Conservation (phyloP, 2,329 filamentous ascomycete genomes). For the Penicillium thymicola region DNA sequence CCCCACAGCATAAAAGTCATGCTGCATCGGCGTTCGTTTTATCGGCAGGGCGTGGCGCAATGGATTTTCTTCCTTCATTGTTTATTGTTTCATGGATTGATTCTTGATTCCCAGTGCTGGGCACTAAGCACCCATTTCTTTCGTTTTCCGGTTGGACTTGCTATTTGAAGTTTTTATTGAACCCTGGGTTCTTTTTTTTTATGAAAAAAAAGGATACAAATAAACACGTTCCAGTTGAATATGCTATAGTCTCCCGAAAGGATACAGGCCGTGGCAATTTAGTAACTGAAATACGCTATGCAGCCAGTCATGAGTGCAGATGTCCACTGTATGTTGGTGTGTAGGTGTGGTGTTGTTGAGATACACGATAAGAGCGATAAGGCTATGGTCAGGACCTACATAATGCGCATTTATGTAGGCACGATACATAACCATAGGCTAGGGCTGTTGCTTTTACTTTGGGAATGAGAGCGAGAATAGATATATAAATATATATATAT, state of each 20-base stretch:
- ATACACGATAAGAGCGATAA: constrained; percentile 6
- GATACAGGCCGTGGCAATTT: constrained; percentile 13
- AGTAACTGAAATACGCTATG: constrained; percentile 12
- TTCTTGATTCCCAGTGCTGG: constrained; percentile 9
- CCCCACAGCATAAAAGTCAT: constrained; percentile 1
- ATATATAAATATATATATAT: too few species aligned
- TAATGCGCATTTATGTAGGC: background rate
- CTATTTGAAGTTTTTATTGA: background rate
- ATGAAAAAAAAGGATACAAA: background rate
- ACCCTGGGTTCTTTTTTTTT: background rate
- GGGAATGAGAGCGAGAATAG: background rate
- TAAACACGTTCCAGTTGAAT: background rate
- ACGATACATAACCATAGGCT: background rate
- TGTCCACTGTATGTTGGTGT: background rate
- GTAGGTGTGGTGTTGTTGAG: background rate
- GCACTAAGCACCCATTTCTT: constrained; percentile 2
- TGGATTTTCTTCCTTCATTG: background rate
- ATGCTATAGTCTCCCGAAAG: background rate
- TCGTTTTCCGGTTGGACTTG: background rate
- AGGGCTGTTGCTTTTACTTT: background rate
- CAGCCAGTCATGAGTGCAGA: constrained; percentile 3
- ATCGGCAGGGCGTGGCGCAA: constrained; percentile 8
- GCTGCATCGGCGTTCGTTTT: constrained; percentile 20
- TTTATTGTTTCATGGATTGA: background rate
- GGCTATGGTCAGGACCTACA: background rate